A percentile compares a stretch with the other conserved stretches of the same genome.
These are phyloP conservation scores for Phytophthora brassicae DNA, from an alignment of 352 stramenopile species.

Conservation along the genomic window DNA sequence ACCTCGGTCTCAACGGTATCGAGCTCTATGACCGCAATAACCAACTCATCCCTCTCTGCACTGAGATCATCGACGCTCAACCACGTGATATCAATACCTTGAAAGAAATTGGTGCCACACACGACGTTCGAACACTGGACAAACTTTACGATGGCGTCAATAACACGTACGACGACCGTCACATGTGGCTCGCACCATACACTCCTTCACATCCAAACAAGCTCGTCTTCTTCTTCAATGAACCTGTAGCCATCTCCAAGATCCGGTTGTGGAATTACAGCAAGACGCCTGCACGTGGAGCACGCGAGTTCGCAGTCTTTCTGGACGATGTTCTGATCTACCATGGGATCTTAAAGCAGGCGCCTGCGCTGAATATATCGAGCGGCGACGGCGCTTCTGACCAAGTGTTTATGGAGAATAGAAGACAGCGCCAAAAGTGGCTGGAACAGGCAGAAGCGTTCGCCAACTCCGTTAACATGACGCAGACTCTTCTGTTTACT, in stretches of 20 bases:
- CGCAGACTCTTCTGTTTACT: constrained; percentile 75
- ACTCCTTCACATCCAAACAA: constrained; percentile 68
- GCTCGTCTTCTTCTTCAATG: constrained; percentile 79
- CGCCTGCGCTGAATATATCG: constrained; percentile 35
- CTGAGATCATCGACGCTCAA: constrained; percentile 65
- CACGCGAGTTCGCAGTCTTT: constrained; percentile 79
- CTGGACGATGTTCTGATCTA: constrained; percentile 86
- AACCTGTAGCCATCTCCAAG: constrained; percentile 71
- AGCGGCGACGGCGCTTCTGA: constrained; percentile 23
- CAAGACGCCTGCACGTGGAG: constrained; percentile 78
- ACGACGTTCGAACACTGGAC: constrained; percentile 70
- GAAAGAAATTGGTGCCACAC: constrained; percentile 54
- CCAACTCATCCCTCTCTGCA: constrained; percentile 39
- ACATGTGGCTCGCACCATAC: constrained; percentile 78
- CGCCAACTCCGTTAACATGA: constrained; percentile 53
- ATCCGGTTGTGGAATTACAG: constrained; percentile 89
- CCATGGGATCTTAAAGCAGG: constrained; percentile 54
- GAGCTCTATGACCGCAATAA: constrained; percentile 73
- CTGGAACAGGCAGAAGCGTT: constrained; percentile 49
- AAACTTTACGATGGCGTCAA: constrained; percentile 80
- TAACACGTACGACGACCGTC: constrained; percentile 72
- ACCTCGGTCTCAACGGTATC: constrained; percentile 78
- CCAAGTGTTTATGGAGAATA: constrained; percentile 40
- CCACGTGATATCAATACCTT: constrained; percentile 84
- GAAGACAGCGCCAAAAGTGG: constrained; percentile 40